Base-by-base conservation (phyloP, 495 filamentous ascomycete species). In the Trichoderma orchidacearum region DNA sequence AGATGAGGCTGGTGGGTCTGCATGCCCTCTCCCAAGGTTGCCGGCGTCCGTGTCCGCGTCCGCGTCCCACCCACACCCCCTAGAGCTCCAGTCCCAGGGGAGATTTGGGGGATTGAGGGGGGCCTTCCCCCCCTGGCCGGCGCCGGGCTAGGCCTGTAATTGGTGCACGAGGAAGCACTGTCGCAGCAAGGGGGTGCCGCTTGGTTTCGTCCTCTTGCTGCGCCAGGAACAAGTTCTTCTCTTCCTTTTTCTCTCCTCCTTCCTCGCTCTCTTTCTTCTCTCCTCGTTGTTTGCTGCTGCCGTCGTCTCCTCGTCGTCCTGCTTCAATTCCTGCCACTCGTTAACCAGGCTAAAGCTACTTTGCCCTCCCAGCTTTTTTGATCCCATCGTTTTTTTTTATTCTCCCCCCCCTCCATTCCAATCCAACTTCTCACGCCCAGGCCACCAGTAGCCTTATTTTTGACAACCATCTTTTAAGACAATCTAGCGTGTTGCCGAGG, bases 51-150 rank as follows among this genome's bases (percentile, higher is more conserved):
- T 35, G 32, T 35, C 32, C 32, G 12, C n/a, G 32, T n/a, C 13
- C 41, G n/a, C 41, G 41, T 23, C 41, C 41, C 41, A 48, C 41
- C 41, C 21, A 48, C 41, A 48, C 41, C 41, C 41, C 41, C 41
- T 48, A 48, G 41, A 48, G 41, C 41, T 48, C 41, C 41, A 48
- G 23, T 48, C 41, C 41, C 41, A 48, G 41, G 41, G 41, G 41
- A 48, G 18, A 25, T 27, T 48, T 48, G 41, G 32, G n/a, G n/a
- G n/a, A n/a, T n/a, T n/a, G n/a, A n/a, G n/a, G n/a, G n/a, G 8
- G 41, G 21, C 41, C 18, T 48, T 11, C 13, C 41, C 21, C 34
- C 41, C 41, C 41, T 48, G 41, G 41, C 41, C 2, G 21, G 41
- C 18, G 21, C 41, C n/a, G 41, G 8, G 8, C 27, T 11, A 6